Evolutionary conservation across 495 filamentous ascomycete genomes (phyloP).

Genomic region (Annulohypoxylon stygium): DNA sequence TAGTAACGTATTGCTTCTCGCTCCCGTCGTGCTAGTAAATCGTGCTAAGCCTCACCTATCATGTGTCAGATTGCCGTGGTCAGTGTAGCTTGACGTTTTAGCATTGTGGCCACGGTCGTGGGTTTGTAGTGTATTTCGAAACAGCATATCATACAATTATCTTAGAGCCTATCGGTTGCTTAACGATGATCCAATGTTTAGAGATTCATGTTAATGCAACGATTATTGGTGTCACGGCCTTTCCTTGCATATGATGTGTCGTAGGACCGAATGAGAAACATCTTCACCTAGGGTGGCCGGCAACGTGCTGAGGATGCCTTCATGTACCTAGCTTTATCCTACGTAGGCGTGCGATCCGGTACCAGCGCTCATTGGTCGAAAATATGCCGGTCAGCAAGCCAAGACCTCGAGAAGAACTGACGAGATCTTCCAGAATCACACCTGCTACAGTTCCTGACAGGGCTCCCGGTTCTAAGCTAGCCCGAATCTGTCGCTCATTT

Average conservation of each 20-base stretch:
- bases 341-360: conserved; percentile 36
- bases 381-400: conserved; percentile 45
- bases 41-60: conserved; percentile 8
- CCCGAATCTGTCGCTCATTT: conserved; percentile 37
- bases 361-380: conserved; percentile 40
- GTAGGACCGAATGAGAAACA: conserved; percentile 48
- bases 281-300: conserved; percentile 39
- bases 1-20: conserved; percentile 23
- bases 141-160: conserved; percentile 45
- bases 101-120: conserved; percentile 30
- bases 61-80: conserved; percentile 27
- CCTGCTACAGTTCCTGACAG: conserved; percentile 35
- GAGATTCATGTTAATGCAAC: conserved; percentile 44
- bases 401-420: conserved; percentile 39
- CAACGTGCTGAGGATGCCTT: conserved; percentile 19
- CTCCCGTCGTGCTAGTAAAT: background rate
- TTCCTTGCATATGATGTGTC: conserved; percentile 38
- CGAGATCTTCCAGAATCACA: conserved; percentile 51
- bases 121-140: conserved; percentile 39
- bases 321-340: conserved; percentile 33
- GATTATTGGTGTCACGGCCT: conserved; percentile 22
- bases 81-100: conserved; percentile 32
- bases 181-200: conserved; percentile 44
- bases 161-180: conserved; percentile 30
- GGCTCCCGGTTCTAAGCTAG: conserved; percentile 40